Conservation (phyloP, 73 alveolate genomes). For the Symbiodinium pilosum region DNA sequence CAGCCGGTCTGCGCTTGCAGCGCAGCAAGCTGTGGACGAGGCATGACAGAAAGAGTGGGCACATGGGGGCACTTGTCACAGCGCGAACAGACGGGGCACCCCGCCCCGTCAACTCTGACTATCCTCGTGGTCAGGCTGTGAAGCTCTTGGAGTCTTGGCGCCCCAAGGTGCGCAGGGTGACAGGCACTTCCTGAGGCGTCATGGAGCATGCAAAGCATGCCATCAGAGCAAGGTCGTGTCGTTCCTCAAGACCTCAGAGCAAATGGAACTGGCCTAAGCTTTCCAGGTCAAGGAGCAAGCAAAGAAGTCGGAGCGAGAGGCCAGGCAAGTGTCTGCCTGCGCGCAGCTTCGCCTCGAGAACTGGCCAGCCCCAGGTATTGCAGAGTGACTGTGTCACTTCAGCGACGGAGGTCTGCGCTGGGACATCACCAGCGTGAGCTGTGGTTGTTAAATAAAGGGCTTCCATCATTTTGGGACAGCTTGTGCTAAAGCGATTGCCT, state of each 20-base stretch:
- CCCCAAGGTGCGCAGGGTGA: constrained; percentile 24
- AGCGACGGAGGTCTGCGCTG: neutral
- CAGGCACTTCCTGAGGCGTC: neutral
- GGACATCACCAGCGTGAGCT: too few relatives aligned
- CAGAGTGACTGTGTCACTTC: constrained; percentile 8
- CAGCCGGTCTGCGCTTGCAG: neutral
- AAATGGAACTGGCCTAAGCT: neutral
- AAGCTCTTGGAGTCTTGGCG: constrained; percentile 60
- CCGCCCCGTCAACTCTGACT: neutral
- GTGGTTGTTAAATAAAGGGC: too few relatives aligned
- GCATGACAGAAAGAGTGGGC: neutral
- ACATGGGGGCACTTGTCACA: too few relatives aligned
- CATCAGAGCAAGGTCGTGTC: too few relatives aligned
- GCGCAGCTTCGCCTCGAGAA: too few relatives aligned
- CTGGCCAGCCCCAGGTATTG: neutral
- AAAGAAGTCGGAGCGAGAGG: constrained; percentile 40
- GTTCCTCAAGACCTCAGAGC: too few relatives aligned
- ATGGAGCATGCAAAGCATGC: too few relatives aligned
- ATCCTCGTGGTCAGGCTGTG: neutral
- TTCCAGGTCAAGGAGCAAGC: constrained; percentile 66
- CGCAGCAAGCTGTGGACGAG: constrained; percentile 16
- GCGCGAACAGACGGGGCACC: too few relatives aligned
- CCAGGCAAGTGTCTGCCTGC: too few relatives aligned
- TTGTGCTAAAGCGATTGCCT: too few relatives aligned
- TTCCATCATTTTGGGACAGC: too few relatives aligned